phyloP scores from a whole-genome alignment of 148 eudicot species.

The Vaccinium darrowii region DNA sequence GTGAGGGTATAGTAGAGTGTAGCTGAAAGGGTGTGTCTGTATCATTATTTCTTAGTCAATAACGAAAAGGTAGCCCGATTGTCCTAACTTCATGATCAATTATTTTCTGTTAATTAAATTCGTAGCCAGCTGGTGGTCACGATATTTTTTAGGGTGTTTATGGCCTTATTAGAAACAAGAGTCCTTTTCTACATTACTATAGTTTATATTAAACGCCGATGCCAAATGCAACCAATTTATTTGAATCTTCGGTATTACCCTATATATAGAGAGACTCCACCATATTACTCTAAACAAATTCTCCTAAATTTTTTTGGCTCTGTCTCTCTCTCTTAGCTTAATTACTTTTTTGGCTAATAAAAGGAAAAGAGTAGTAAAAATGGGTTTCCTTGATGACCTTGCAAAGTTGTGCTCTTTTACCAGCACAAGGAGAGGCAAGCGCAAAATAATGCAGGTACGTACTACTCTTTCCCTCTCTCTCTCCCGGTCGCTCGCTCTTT shows the following conservation, averaged over 20 bases:
- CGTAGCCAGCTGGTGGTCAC: too few relatives aligned
- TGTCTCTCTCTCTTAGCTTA: neutral
- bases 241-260: neutral
- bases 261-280: neutral
- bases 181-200: neutral
- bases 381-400: conserved; percentile 46
- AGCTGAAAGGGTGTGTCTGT: too few relatives aligned
- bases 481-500: neutral
- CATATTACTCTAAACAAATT: neutral
- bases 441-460: conserved; percentile 51
- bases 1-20: too few relatives aligned
- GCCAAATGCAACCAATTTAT: neutral
- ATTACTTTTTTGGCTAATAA: neutral
- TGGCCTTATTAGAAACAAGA: neutral
- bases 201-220: neutral
- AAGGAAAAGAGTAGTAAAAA: conserved; percentile 8
- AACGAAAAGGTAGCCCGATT: neutral
- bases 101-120: too few relatives aligned
- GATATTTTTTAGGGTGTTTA: neutral
- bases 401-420: conserved; percentile 23
- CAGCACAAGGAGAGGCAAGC: conserved; percentile 34
- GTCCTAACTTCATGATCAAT: too few relatives aligned
- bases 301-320: neutral
- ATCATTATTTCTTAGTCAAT: too few relatives aligned
- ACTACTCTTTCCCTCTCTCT: neutral